Percentiles rank a stretch among this genome's conserved stretches.
Conservation (phyloP, 208 protist genomes). For the Trypanosoma cruzi region DNA sequence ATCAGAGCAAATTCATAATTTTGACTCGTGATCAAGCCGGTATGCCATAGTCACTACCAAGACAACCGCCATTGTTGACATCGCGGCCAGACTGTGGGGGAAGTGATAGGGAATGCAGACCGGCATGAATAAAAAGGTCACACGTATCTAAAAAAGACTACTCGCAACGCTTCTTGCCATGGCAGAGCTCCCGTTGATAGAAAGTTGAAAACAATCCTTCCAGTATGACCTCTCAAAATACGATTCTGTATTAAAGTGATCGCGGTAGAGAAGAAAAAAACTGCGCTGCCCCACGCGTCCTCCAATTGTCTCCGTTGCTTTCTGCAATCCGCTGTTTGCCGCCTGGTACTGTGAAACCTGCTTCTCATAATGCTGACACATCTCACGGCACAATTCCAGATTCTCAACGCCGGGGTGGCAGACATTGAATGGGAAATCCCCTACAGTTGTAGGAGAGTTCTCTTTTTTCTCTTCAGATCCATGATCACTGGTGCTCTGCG, state of each 20-base stretch:
- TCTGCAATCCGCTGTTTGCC: constrained; percentile 14
- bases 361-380: constrained; percentile 8
- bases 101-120: no score
- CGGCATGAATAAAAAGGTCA: not conserved
- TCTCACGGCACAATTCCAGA: constrained; percentile 1
- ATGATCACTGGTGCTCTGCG: no score
- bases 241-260: constrained; percentile 12
- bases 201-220: constrained; percentile 12
- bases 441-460: not conserved
- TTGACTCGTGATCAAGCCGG: no score
- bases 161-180: constrained; percentile 6
- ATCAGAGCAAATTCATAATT: no score
- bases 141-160: constrained; percentile 4
- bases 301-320: not conserved
- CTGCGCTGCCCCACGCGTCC: not conserved
- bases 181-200: not conserved
- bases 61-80: no score
- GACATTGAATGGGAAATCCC: not conserved
- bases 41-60: no score
- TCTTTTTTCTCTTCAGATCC: not conserved
- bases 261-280: constrained; percentile 14
- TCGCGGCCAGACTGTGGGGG: no score
- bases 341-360: not conserved
- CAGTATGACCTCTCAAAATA: not conserved
- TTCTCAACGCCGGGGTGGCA: not conserved